Base-by-base conservation (phyloP, 2,329 filamentous ascomycete species). In the Aspergillus texensis region DNA sequence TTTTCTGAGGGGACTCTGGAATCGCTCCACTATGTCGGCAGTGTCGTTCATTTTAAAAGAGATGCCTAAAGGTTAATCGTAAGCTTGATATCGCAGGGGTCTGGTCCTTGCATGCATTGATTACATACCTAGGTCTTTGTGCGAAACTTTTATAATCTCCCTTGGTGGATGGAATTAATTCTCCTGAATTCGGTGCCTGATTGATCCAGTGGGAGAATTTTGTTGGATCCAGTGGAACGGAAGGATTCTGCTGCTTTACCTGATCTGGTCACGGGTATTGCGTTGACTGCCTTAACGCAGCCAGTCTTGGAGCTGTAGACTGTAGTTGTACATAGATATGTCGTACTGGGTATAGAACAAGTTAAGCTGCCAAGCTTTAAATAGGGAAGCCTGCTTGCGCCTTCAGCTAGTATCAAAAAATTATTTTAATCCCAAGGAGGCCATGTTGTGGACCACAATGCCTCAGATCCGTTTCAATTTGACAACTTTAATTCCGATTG, bases 381-480 rank as follows among this genome's bases (percentile, higher is more conserved):
- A 55, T 55, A 30, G 32, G 36, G 52, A 55, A 55, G 52, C 52
- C 52, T 55, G 34, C n/a, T 9, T 55, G 52, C n/a, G 52, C 52
- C n/a, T 55, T 39, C 52, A 9, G 11, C 19, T 34, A 34, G 32
- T 34, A 12, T 34, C 32, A 0, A 34, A 34, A 4, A 12, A 11
- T 11, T 32, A 34, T 21, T 32, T n/a, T 32, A 36, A 54, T 30
- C n/a, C 36, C 8, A 28, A n/a, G 28, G 28, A 34, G 50, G 30
- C 45, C 46, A 16, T 50, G 46, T 32, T 19, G 16, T 50, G 52
- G 30, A 36, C n/a, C 50, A 53, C 50, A 9, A 30, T 53, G 50
- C 52, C 24, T 36, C 52, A 21, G 19, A 54, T 36, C 10, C 26
- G 34, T 55, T 55, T 55, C 21, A 26, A 55, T 41, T 41, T 39